phyloP scores from a whole-genome alignment of 768 basidiomycete genomes.

The Royoungia palumana region DNA sequence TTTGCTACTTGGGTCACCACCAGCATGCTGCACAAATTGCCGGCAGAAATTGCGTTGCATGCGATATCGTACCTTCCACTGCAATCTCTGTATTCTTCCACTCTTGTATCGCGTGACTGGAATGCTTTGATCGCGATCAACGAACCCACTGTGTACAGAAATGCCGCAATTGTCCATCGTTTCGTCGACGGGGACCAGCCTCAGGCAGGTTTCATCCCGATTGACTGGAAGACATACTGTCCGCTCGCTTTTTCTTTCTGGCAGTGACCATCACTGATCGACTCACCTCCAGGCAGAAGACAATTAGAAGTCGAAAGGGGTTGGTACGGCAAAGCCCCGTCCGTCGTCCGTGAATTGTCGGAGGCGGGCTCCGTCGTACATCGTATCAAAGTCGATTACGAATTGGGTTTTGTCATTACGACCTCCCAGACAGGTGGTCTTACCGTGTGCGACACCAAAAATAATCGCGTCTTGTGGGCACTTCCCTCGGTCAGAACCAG shows the following conservation, averaged over 20 bases:
- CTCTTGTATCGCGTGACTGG: constrained; percentile 45
- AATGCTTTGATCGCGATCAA: constrained; percentile 45
- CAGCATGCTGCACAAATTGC: constrained; percentile 43
- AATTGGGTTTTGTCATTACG: constrained; percentile 54
- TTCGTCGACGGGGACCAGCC: constrained; percentile 38
- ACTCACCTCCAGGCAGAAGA: constrained; percentile 39
- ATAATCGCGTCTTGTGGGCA: constrained; percentile 55
- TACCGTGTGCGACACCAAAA: constrained; percentile 51
- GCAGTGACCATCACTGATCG: constrained; percentile 9
- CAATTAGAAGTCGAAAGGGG: constrained; percentile 44
- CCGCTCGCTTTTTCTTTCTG: constrained; percentile 2
- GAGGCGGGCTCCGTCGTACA: constrained; percentile 46
- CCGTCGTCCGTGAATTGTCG: constrained; percentile 34
- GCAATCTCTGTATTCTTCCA: constrained; percentile 36
- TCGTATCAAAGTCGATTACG: constrained; percentile 74
- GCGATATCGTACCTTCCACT: constrained; percentile 51
- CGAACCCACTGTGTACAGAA: constrained; percentile 52
- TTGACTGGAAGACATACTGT: constrained; percentile 64
- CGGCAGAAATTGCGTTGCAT: constrained; percentile 54
- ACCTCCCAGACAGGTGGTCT: constrained; percentile 57
- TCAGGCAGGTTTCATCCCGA: constrained; percentile 31
- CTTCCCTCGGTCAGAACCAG: constrained; percentile 46
- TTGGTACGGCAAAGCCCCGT: constrained; percentile 54
- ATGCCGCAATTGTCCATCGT: constrained; percentile 51
- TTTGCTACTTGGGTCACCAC: too few species aligned